phyloP scores from a whole-genome alignment of 768 basidiomycete genomes.

The Panaeolus papilionaceus region DNA sequence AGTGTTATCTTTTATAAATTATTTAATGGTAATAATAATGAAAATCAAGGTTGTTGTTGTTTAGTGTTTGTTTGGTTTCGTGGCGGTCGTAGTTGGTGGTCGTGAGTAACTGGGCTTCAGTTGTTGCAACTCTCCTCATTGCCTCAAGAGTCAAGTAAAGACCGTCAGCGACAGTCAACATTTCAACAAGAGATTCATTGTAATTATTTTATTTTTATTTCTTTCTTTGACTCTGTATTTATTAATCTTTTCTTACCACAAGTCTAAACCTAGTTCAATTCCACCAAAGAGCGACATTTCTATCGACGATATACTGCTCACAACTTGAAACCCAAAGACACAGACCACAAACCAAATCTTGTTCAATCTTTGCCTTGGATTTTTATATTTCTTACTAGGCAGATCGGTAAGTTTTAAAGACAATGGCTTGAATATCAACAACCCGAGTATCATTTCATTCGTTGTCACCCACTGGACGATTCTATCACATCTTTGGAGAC shows the following conservation, averaged over 20 bases:
- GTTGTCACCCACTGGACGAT: background rate
- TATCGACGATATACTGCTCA: background rate
- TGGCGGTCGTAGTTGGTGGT: background rate
- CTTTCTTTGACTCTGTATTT: slow-evolving; percentile 9
- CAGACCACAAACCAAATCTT: background rate
- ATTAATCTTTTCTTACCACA: background rate
- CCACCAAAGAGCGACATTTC: slow-evolving; percentile 1
- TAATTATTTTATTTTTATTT: slow-evolving; percentile 25
- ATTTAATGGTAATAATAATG: background rate
- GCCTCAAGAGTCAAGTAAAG: slow-evolving; percentile 27
- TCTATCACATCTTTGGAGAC: slow-evolving; percentile 3
- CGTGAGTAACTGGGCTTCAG: background rate
- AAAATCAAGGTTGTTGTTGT: slow-evolving; percentile 2
- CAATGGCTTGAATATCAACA: background rate
- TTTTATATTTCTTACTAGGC: slow-evolving; percentile 19
- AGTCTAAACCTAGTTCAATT: slow-evolving; percentile 5
- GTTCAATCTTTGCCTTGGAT: slow-evolving; percentile 1
- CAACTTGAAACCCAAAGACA: background rate
- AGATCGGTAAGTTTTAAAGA: slow-evolving; percentile 23
- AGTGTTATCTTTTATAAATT: too few relatives aligned
- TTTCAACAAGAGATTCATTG: slow-evolving; percentile 29
- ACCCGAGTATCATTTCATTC: background rate
- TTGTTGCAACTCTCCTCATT: background rate
- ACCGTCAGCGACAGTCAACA: slow-evolving; percentile 45
- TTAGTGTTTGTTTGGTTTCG: slow-evolving; percentile 26